Evolutionary conservation across 2,329 filamentous ascomycete genomes (phyloP).

Genomic region (Arthrinium puccinioides): DNA sequence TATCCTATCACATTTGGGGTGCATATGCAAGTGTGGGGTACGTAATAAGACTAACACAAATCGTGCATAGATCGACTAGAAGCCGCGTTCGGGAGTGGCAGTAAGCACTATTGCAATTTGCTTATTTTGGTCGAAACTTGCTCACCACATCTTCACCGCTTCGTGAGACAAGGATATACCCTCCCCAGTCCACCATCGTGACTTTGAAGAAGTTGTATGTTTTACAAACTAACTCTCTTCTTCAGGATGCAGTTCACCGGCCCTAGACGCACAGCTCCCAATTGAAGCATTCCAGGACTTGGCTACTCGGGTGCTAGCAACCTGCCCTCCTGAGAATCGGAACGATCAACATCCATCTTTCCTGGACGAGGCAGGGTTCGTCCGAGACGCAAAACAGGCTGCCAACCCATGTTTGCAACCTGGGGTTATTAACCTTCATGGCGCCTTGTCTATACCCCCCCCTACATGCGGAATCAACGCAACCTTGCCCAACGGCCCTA

Average conservation of each 20-base stretch:
- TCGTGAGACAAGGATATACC: background rate
- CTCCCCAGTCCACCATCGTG: background rate
- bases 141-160: background rate
- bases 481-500: background rate
- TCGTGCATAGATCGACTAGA: background rate
- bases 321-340: too few species aligned
- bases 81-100: background rate
- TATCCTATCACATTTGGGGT: too few species aligned
- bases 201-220: background rate
- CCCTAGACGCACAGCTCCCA: background rate
- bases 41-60: too few species aligned
- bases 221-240: too few species aligned
- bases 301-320: too few species aligned
- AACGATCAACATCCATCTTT: too few species aligned
- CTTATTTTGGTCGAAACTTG: background rate
- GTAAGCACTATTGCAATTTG: background rate
- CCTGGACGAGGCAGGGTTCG: background rate
- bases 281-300: background rate
- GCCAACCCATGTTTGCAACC: background rate
- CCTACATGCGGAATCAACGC: background rate
- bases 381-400: background rate
- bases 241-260: too few species aligned
- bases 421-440: background rate
- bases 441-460: background rate
- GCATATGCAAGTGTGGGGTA: too few species aligned